Conservation (phyloP, 352 stramenopile species). For the Globisporangium emineosum region DNA sequence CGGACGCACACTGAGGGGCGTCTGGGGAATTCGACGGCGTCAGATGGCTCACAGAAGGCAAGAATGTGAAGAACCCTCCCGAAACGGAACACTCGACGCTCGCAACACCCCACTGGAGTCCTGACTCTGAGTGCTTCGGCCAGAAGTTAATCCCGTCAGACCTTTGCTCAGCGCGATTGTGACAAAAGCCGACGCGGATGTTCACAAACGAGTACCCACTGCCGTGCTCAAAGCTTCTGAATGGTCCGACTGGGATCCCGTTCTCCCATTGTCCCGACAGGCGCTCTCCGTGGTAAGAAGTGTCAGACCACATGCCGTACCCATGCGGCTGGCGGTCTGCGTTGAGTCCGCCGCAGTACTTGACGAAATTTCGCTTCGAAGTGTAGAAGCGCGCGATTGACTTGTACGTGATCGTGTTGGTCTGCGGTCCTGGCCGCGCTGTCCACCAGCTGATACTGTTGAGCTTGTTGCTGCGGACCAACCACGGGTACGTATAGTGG, state of each 20-base stretch:
- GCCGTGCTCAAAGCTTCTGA: conserved; percentile 68
- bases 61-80: conserved; percentile 68
- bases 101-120: conserved; percentile 68
- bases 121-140: conserved; percentile 40
- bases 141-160: conserved; percentile 44
- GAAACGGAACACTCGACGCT: conserved; percentile 79
- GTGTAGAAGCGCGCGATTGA: conserved; percentile 47
- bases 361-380: conserved; percentile 41
- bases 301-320: conserved; percentile 70
- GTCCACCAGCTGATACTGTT: conserved; percentile 48
- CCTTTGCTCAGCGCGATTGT: conserved; percentile 37
- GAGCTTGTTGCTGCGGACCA: conserved; percentile 46
- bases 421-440: conserved; percentile 35
- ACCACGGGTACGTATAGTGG: conserved; percentile 61
- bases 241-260: conserved; percentile 69
- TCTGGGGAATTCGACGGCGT: conserved; percentile 35
- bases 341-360: conserved; percentile 68
- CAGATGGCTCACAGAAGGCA: conserved; percentile 53
- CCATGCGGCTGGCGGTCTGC: conserved; percentile 53
- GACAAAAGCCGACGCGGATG: conserved; percentile 68
- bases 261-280: conserved; percentile 70
- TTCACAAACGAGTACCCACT: conserved; percentile 75
- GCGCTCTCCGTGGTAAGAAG: conserved; percentile 65
- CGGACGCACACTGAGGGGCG: conserved; percentile 31
- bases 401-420: conserved; percentile 49